Evolutionary conservation across 2,329 filamentous ascomycete species (phyloP).

Genomic region (Tolypocladium guangdongense): DNA sequence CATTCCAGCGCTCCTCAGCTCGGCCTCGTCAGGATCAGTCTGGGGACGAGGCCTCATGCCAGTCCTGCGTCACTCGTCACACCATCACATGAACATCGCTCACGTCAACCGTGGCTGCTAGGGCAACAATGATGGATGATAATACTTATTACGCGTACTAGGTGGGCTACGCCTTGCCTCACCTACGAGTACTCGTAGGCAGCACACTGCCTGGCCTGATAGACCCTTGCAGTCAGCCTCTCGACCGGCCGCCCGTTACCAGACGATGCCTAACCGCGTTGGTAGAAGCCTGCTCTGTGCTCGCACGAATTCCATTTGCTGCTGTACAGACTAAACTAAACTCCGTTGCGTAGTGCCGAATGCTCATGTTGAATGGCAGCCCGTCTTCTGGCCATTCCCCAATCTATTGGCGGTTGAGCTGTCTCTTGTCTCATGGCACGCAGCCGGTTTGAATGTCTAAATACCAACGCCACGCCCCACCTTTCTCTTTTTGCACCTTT

Average conservation of each 20-base stretch:
- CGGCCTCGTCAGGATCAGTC: neutral
- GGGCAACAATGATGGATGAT: neutral
- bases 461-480: constrained; percentile 1
- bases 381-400: constrained; percentile 1
- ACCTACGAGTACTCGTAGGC: too few species aligned
- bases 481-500: neutral
- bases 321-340: neutral
- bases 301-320: neutral
- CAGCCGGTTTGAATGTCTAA: neutral
- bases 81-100: neutral
- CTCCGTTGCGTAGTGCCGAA: neutral
- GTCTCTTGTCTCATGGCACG: constrained; percentile 1
- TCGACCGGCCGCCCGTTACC: neutral
- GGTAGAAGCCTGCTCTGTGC: neutral
- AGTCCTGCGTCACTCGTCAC: neutral
- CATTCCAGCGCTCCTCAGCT: neutral
- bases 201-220: neutral
- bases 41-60: neutral
- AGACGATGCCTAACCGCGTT: neutral
- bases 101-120: neutral
- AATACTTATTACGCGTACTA: too few species aligned
- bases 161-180: too few species aligned
- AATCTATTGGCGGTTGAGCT: constrained; percentile 3
- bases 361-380: constrained; percentile 5
- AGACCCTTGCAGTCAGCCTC: neutral